These are phyloP conservation scores for Sporobolomyces phaffii DNA, from an alignment of 768 basidiomycete genomes.

Conservation along the genomic window DNA sequence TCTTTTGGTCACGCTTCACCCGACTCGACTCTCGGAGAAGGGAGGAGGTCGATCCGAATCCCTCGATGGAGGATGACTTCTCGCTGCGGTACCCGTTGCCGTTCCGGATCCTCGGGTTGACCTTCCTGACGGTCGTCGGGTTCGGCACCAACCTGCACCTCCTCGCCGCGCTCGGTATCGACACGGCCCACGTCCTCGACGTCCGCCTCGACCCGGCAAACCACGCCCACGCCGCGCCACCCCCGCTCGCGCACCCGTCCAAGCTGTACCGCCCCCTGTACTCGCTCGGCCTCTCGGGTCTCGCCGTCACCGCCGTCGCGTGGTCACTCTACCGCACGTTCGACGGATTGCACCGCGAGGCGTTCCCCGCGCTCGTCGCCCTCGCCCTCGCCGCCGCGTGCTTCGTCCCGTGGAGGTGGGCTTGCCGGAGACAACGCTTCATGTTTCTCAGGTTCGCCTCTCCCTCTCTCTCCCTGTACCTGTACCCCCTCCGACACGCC, in stretches of 20 bases:
- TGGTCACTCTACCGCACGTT: slow-evolving; percentile 24
- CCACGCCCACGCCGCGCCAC: slow-evolving; percentile 2
- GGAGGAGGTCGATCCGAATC: too few species aligned
- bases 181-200: slow-evolving; percentile 66
- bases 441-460: slow-evolving; percentile 35
- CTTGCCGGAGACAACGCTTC: slow-evolving; percentile 32
- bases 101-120: slow-evolving; percentile 69
- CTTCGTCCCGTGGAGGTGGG: slow-evolving; percentile 32
- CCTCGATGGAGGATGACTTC: too few species aligned
- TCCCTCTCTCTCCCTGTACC: not conserved
- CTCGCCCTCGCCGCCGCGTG: slow-evolving; percentile 18
- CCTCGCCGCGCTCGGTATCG: slow-evolving; percentile 65
- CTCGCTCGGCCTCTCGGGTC: slow-evolving; percentile 15
- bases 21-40: too few species aligned
- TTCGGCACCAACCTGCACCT: slow-evolving; percentile 94
- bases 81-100: slow-evolving; percentile 66
- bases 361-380: slow-evolving; percentile 20
- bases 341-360: not conserved
- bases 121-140: slow-evolving; percentile 62
- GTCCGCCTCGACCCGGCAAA: slow-evolving; percentile 48
- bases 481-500: not conserved
- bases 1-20: too few species aligned
- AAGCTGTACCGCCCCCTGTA: slow-evolving; percentile 55
- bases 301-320: slow-evolving; percentile 28
- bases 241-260: slow-evolving; percentile 48